Base-by-base conservation (phyloP, 768 basidiomycete species). In the Hygrophoropsis aurantiaca region DNA sequence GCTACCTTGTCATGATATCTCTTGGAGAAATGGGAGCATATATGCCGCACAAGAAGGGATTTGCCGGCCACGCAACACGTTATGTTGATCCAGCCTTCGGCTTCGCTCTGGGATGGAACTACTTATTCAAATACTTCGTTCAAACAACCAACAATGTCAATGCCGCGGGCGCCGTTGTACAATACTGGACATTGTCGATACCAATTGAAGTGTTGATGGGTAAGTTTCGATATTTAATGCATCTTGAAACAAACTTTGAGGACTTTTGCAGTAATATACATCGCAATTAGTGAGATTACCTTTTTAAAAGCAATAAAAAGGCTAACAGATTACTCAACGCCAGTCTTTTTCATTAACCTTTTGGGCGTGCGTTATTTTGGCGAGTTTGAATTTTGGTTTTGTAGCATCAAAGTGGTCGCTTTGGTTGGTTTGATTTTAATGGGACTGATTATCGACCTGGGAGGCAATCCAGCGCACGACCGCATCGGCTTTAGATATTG, bases 71-170 rank as follows among this genome's bases (percentile, higher is more conserved):
- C 56, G 81, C 82, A 0, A 78, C 81, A 2, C 78, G 84, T 40
- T 83, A 82, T 55, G 78, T 80, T 18, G 84, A 85, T 60, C 83
- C 84, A 42, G 82, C 83, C 18, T 72, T 84, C 37, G 83, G 81
- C 32, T 85, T 86, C 59, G 82, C 80, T 13, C 56, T 53, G 35
- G 51, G 42, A 40, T 50, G 37, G 34, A 84, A 83, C 59, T 82
- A 84, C 57, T 65, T 84, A 35, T 58, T 77, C 49, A 81, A 81
- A 74, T 72, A 82, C 71, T 62, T 84, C 11, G 77, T 85, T 43
- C 81, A 82, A 25, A 84, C 83, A 10, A 79, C 80, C 0, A 82
- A 81, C 53, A 84, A 85, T 53, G 74, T 83, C 56, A 82, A 82
- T 59, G 82, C 80, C 18, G 79, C 80, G 25, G 79, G 80, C 21